phyloP scores from a whole-genome alignment of 345 rosid genomes.

The Populus simonii region DNA sequence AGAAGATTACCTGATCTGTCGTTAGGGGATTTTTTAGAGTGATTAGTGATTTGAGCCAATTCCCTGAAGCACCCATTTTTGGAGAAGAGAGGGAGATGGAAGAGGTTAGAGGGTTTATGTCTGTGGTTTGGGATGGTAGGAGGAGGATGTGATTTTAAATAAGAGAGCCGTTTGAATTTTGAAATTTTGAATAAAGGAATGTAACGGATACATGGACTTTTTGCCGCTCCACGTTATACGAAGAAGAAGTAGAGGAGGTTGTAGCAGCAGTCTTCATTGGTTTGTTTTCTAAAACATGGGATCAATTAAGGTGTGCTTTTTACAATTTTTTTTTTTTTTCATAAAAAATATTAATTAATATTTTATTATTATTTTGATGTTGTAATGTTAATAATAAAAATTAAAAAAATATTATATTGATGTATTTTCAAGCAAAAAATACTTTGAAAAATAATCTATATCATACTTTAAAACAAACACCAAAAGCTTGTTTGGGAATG shows the following conservation, averaged over 20 bases:
- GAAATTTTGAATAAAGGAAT: constrained; percentile 35
- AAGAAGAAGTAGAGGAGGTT: no score
- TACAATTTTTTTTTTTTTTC: no score
- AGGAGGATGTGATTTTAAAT: background rate
- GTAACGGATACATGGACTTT: constrained; percentile 34
- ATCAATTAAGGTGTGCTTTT: no score
- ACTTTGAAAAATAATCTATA: no score
- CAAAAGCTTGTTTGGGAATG: no score
- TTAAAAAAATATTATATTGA: no score
- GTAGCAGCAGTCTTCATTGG: background rate
- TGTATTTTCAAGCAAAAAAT: no score
- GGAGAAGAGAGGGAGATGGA: background rate
- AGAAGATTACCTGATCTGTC: constrained; percentile 40
- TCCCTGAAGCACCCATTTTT: constrained; percentile 70
- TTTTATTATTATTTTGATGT: no score
- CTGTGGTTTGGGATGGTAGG: background rate
- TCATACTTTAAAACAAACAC: accelerated
- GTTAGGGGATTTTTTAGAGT: constrained; percentile 38
- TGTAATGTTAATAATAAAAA: no score
- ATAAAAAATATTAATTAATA: no score
- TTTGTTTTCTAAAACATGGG: no score
- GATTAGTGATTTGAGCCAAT: constrained; percentile 66
- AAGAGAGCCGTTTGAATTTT: constrained; percentile 41
- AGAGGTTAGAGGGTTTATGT: background rate
- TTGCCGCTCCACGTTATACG: background rate